Conservation (phyloP, 768 basidiomycete genomes). For the Pholiota conissans region DNA sequence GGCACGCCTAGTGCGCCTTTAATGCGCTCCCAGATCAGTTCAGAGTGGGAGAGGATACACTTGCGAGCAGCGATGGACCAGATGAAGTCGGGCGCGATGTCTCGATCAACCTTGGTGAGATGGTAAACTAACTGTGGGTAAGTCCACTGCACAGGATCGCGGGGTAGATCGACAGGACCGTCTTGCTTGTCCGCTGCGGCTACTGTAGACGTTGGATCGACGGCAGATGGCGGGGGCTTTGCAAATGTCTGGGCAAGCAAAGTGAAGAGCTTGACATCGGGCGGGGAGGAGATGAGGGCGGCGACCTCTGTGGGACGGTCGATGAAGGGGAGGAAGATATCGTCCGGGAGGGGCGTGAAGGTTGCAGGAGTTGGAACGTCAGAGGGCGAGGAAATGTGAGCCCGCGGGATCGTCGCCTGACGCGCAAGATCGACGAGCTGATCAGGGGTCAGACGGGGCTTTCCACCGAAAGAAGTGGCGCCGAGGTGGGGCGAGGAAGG, state of each 20-base stretch:
- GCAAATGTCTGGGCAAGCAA: conserved; percentile 74
- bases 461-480: conserved; percentile 33
- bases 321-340: conserved; percentile 84
- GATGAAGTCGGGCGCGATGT: conserved; percentile 61
- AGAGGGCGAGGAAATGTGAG: conserved; percentile 15
- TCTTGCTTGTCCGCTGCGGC: conserved; percentile 21
- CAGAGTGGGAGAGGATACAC: conserved; percentile 75
- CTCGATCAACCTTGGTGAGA: conserved; percentile 64
- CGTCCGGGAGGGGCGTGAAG: conserved; percentile 74
- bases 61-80: conserved; percentile 77
- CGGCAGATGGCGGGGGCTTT: conserved; percentile 13
- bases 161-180: conserved; percentile 30
- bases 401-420: conserved; percentile 47
- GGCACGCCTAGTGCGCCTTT: conserved; percentile 88
- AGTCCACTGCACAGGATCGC: conserved; percentile 71
- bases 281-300: conserved; percentile 61
- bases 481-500: conserved; percentile 46
- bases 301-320: conserved; percentile 78
- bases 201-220: conserved; percentile 17
- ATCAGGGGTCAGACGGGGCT: conserved; percentile 64
- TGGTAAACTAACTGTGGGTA: conserved; percentile 69
- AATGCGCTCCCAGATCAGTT: conserved; percentile 90
- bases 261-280: conserved; percentile 69
- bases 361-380: conserved; percentile 43
- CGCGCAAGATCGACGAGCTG: conserved; percentile 76